These are phyloP conservation scores for Lasiosphaeria hispida DNA, from an alignment of 495 filamentous ascomycete genomes.

Conservation along the genomic window DNA sequence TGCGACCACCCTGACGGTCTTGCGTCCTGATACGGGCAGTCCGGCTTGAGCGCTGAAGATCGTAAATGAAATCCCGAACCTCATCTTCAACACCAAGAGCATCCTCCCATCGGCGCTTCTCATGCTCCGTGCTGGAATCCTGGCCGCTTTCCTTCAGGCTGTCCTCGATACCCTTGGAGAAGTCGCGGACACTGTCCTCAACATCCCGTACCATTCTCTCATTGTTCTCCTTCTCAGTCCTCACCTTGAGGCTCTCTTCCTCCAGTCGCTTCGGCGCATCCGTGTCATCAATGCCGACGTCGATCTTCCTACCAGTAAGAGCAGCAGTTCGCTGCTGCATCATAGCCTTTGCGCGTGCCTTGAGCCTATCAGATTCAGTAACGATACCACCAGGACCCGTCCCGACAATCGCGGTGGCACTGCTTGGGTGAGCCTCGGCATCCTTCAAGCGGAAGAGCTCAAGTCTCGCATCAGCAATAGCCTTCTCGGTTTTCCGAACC, in stretches of 20 bases:
- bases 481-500: constrained; percentile 84
- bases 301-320: constrained; percentile 75
- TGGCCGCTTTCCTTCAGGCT: constrained; percentile 80
- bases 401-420: constrained; percentile 80
- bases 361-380: constrained; percentile 91
- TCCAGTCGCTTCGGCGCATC: constrained; percentile 81
- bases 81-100: constrained; percentile 94
- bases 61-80: constrained; percentile 95
- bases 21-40: constrained; percentile 73
- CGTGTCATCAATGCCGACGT: constrained; percentile 61
- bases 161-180: constrained; percentile 77
- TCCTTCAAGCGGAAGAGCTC: constrained; percentile 92
- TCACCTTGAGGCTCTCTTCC: constrained; percentile 76
- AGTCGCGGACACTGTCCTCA: constrained; percentile 94
- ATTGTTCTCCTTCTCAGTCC: constrained; percentile 85
- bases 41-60: constrained; percentile 80
- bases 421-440: constrained; percentile 84
- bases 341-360: constrained; percentile 92
- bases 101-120: constrained; percentile 93
- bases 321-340: constrained; percentile 97
- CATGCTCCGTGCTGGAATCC: constrained; percentile 69
- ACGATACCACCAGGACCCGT: constrained; percentile 89
- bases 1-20: constrained; percentile 49
- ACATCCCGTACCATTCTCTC: constrained; percentile 96
- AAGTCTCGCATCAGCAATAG: constrained; percentile 87